Conservation (phyloP, 495 filamentous ascomycete genomes). For the Tuber calosporum region DNA sequence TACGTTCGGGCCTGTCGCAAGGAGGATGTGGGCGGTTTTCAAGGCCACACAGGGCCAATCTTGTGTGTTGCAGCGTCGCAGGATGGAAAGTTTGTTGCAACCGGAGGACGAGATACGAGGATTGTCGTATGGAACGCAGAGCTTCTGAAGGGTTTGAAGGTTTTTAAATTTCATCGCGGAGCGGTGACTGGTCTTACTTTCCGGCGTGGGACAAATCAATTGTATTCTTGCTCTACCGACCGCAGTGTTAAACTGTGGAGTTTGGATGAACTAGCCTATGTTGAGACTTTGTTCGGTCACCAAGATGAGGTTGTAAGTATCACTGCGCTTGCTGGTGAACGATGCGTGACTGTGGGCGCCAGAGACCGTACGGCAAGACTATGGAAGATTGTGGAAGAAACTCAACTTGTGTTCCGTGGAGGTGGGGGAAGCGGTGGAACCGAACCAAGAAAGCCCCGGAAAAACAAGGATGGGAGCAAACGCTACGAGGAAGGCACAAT, state of each 20-base stretch:
- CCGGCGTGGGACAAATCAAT: conserved; percentile 78
- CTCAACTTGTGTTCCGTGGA: conserved; percentile 88
- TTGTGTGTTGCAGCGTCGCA: conserved; percentile 76
- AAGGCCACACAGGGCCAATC: conserved; percentile 70
- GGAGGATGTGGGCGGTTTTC: conserved; percentile 24
- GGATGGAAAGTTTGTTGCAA: conserved; percentile 83
- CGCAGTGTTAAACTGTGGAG: conserved; percentile 86
- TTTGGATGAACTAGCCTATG: conserved; percentile 73
- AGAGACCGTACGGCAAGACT: conserved; percentile 86
- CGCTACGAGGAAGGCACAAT: conserved; percentile 66
- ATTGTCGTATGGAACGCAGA: conserved; percentile 80
- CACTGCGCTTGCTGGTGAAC: conserved; percentile 72
- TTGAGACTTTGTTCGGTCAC: conserved; percentile 94
- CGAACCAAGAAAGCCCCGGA: conserved; percentile 51
- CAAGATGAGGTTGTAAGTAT: conserved; percentile 82
- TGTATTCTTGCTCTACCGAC: conserved; percentile 82
- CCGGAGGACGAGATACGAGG: conserved; percentile 72
- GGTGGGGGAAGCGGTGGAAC: conserved; percentile 65
- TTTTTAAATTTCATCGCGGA: conserved; percentile 88
- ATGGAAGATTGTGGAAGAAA: conserved; percentile 96
- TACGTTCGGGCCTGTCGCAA: conserved; percentile 59
- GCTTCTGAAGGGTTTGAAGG: conserved; percentile 65
- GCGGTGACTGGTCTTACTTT: conserved; percentile 78
- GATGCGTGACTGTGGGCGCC: conserved; percentile 81
- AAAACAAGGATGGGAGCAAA: conserved; percentile 35